Percentiles rank a stretch among this genome's conserved stretches.
phyloP scores from a whole-genome alignment of 2,329 filamentous ascomycete species.

The Ramichloridium luteum region DNA sequence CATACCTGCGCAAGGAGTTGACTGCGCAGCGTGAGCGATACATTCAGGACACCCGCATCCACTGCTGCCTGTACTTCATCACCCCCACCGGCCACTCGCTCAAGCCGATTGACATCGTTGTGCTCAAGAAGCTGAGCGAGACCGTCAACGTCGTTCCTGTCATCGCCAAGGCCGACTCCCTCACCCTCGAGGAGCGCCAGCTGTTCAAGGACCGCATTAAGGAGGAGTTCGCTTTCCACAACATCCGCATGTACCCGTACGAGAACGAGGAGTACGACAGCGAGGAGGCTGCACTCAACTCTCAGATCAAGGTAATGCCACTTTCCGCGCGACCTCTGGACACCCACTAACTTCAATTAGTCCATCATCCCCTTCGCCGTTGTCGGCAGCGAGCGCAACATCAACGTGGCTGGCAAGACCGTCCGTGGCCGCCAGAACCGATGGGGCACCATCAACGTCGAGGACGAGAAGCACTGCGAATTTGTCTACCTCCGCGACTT shows the following conservation, averaged over 20 bases:
- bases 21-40: constrained; percentile 98
- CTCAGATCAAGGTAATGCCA: constrained; percentile 87
- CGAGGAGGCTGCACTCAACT: constrained; percentile 87
- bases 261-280: constrained; percentile 98
- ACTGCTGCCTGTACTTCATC: constrained; percentile 99
- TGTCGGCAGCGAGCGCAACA: constrained; percentile 94
- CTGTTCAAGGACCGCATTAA: constrained; percentile 98
- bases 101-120: constrained; percentile 98
- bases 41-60: constrained; percentile 97
- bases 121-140: constrained; percentile 98
- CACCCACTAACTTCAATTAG: constrained; percentile 43
- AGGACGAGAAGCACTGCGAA: constrained; percentile 99
- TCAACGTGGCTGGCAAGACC: constrained; percentile 94
- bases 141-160: constrained; percentile 98
- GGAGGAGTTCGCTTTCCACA: constrained; percentile 99
- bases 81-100: constrained; percentile 95
- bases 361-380: constrained; percentile 94
- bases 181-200: constrained; percentile 88
- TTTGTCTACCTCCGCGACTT: constrained; percentile 98
- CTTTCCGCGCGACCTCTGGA: no score
- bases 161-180: constrained; percentile 93
- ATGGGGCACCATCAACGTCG: constrained; percentile 99
- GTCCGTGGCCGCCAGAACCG: constrained; percentile 89
- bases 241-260: constrained; percentile 99
- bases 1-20: constrained; percentile 97